Conservation (phyloP, 345 rosid species). For the Anastatica hierochuntica region DNA sequence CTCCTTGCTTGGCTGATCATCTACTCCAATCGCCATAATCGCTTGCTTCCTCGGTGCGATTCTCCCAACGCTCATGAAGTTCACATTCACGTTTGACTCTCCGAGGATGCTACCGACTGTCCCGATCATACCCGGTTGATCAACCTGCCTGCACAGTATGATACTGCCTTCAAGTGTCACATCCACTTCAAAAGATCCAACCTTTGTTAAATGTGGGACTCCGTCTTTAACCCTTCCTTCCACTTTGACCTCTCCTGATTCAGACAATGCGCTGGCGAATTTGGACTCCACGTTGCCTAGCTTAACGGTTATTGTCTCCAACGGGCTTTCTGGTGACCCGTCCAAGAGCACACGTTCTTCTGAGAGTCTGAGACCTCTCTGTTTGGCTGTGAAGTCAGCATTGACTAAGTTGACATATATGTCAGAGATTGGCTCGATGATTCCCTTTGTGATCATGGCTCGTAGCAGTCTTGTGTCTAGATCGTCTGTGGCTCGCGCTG, state of each 20-base stretch:
- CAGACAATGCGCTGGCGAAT: slow-evolving; percentile 77
- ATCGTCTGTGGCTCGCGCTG: slow-evolving; percentile 74
- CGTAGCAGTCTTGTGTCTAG: slow-evolving; percentile 86
- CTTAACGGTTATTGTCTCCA: slow-evolving; percentile 64
- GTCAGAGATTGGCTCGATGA: slow-evolving; percentile 74
- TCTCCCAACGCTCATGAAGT: slow-evolving; percentile 89
- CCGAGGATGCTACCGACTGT: slow-evolving; percentile 69
- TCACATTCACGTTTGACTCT: slow-evolving; percentile 71
- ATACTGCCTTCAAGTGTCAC: slow-evolving; percentile 83
- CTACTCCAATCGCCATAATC: slow-evolving; percentile 90
- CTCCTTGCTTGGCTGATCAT: slow-evolving; percentile 56
- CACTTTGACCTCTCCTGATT: too few relatives aligned
- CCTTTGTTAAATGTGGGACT: slow-evolving; percentile 67
- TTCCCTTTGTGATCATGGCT: slow-evolving; percentile 87
- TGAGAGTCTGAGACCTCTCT: slow-evolving; percentile 71
- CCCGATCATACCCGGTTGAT: slow-evolving; percentile 91
- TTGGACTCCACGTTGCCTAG: slow-evolving; percentile 71
- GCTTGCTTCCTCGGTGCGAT: slow-evolving; percentile 85
- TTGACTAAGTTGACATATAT: slow-evolving; percentile 81
- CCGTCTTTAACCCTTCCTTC: slow-evolving; percentile 87
- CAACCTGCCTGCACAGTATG: slow-evolving; percentile 79
- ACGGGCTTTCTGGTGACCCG: slow-evolving; percentile 73
- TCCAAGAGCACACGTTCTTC: slow-evolving; percentile 63
- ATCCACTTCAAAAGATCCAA: slow-evolving; percentile 77
- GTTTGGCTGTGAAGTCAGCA: slow-evolving; percentile 85